Evolutionary conservation across 1,284 basidiomycete genomes (phyloP).

Genomic region (Cryptococcus maquisensis): DNA sequence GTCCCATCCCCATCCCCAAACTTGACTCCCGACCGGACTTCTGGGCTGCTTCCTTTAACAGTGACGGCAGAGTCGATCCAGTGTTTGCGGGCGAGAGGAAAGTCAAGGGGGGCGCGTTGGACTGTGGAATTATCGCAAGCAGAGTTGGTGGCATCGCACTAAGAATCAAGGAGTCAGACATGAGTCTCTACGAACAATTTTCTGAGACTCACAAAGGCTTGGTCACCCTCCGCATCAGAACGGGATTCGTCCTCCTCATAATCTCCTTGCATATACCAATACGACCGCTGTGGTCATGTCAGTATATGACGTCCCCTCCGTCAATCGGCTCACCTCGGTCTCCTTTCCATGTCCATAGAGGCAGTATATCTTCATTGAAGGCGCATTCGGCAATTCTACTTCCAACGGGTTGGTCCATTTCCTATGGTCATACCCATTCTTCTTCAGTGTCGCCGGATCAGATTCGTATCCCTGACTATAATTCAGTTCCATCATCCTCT

Average conservation of each 20-base stretch:
- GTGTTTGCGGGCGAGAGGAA: constrained; percentile 60
- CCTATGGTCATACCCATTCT: constrained; percentile 63
- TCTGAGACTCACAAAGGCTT: constrained; percentile 28
- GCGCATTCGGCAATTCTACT: constrained; percentile 78
- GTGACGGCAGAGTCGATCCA: constrained; percentile 82
- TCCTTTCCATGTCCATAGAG: constrained; percentile 95
- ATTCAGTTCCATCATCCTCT: constrained; percentile 85
- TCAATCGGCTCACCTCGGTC: constrained; percentile 65
- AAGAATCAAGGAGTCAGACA: not conserved
- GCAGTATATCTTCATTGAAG: constrained; percentile 89
- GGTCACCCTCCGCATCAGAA: constrained; percentile 51
- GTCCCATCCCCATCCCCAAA: constrained; percentile 96
- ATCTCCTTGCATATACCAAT: constrained; percentile 65
- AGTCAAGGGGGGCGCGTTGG: constrained; percentile 55
- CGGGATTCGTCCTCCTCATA: constrained; percentile 63
- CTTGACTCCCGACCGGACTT: constrained; percentile 76
- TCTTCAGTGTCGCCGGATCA: constrained; percentile 60
- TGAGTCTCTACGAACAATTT: not conserved
- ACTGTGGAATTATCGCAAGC: constrained; percentile 49
- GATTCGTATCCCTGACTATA: constrained; percentile 92
- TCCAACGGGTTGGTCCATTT: constrained; percentile 97
- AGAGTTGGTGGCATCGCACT: constrained; percentile 49
- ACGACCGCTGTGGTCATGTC: constrained; percentile 39
- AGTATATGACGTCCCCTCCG: constrained; percentile 1
- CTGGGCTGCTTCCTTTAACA: constrained; percentile 60